Conservation (phyloP, 1,284 basidiomycete species). For the Fistulina hepatica region DNA sequence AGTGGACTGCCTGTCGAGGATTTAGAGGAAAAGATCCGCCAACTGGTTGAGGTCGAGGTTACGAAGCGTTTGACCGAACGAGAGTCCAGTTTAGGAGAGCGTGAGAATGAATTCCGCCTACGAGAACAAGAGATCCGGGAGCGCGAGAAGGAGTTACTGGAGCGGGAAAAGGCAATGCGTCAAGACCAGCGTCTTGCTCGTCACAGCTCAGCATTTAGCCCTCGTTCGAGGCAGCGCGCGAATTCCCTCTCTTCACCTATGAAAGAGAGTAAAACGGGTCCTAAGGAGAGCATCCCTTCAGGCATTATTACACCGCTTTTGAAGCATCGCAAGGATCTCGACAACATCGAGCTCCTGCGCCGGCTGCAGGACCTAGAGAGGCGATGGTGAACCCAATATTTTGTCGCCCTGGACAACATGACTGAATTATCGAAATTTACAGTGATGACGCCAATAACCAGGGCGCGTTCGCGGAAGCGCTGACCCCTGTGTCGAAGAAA, state of each 20-base stretch:
- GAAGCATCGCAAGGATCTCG: conserved; percentile 51
- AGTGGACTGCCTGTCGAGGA: conserved; percentile 32
- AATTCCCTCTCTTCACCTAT: conserved; percentile 27
- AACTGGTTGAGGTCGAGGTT: conserved; percentile 54
- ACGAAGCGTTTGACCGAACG: conserved; percentile 51
- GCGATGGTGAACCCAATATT: not conserved
- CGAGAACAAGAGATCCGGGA: conserved; percentile 33
- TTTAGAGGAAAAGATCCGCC: conserved; percentile 33
- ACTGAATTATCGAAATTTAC: not conserved
- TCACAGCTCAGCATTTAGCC: no score
- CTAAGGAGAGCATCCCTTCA: conserved; percentile 31
- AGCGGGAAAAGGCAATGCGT: conserved; percentile 21
- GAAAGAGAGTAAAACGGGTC: conserved; percentile 29
- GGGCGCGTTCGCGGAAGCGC: conserved; percentile 41
- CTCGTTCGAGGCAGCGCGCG: conserved; percentile 18
- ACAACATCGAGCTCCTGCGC: conserved; percentile 44
- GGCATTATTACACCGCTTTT: conserved; percentile 52
- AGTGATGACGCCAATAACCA: conserved; percentile 32
- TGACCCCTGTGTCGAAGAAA: conserved; percentile 63
- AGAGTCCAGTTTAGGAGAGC: conserved; percentile 24
- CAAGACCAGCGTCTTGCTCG: no score
- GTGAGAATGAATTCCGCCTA: no score
- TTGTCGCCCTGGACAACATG: conserved; percentile 4
- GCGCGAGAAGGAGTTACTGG: conserved; percentile 20
- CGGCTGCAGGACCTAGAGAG: conserved; percentile 54